phyloP scores from a whole-genome alignment of 768 basidiomycete species.

The Mycena albidolilacea region DNA sequence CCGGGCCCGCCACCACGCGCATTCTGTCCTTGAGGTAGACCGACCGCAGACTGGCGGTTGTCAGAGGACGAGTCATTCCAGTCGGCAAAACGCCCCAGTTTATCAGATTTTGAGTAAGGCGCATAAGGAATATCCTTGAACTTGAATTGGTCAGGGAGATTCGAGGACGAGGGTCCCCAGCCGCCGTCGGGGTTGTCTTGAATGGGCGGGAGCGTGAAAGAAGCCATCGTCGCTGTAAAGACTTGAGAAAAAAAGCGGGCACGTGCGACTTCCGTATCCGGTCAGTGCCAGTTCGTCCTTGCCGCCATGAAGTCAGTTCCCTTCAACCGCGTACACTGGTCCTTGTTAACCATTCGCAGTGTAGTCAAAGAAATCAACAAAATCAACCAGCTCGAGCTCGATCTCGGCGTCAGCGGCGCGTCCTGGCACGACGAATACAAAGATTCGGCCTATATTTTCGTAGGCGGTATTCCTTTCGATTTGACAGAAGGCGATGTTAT shows the following conservation, averaged over 20 bases:
- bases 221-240: conserved; percentile 65
- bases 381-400: conserved; percentile 93
- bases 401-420: conserved; percentile 76
- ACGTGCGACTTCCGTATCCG: conserved; percentile 20
- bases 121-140: conserved; percentile 99
- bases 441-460: conserved; percentile 96
- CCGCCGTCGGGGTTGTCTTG: conserved; percentile 94
- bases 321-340: conserved; percentile 21
- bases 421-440: conserved; percentile 99
- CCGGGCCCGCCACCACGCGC: conserved; percentile 66
- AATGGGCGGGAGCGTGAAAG: conserved; percentile 89
- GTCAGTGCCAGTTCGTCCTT: neutral
- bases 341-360: conserved; percentile 57
- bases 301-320: conserved; percentile 79
- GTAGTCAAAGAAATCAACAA: conserved; percentile 94
- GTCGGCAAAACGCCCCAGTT: conserved; percentile 97
- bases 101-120: conserved; percentile 98
- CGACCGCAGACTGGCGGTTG: conserved; percentile 66
- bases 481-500: conserved; percentile 98
- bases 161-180: conserved; percentile 89
- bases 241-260: conserved; percentile 9
- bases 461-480: conserved; percentile 90
- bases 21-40: conserved; percentile 62
- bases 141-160: conserved; percentile 92
- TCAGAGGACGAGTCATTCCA: conserved; percentile 90